Percentiles rank a stretch among this genome's conserved stretches.
Conservation (phyloP, 1,139 yeast species). For the Casaregolazyma lundiana region DNA sequence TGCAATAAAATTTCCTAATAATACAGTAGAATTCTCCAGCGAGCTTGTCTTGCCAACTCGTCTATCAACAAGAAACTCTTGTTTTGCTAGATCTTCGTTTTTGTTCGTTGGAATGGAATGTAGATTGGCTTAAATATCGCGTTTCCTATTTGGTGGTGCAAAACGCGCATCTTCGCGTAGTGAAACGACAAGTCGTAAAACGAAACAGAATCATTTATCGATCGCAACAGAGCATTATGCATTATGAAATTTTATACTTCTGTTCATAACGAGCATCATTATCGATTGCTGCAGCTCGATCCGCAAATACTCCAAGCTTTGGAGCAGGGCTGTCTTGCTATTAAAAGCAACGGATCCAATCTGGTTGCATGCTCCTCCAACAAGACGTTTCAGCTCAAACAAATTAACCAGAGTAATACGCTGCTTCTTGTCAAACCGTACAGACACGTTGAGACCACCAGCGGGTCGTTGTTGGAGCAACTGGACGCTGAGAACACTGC, state of each 20-base stretch:
- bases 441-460: slow-evolving; percentile 33
- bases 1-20: too few species aligned
- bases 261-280: slow-evolving; percentile 22
- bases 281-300: slow-evolving; percentile 56
- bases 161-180: not conserved
- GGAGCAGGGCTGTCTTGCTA: slow-evolving; percentile 35
- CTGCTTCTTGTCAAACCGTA: slow-evolving; percentile 47
- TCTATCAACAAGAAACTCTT: too few species aligned
- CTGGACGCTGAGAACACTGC: not conserved
- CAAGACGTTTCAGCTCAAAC: slow-evolving; percentile 62
- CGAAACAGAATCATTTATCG: too few species aligned
- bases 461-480: slow-evolving; percentile 26
- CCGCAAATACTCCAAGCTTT: slow-evolving; percentile 49
- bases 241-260: slow-evolving; percentile 3
- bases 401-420: slow-evolving; percentile 83
- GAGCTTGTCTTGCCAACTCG: too few species aligned
- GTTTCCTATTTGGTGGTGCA: not conserved
- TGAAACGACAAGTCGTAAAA: too few species aligned
- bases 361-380: slow-evolving; percentile 59
- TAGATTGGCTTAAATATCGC: not conserved
- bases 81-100: too few species aligned
- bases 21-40: too few species aligned
- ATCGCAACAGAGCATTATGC: too few species aligned
- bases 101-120: slow-evolving; percentile 1
- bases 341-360: slow-evolving; percentile 45